Evolutionary conservation across 768 basidiomycete species (phyloP).

Genomic region (Plicaturopsis crispa): DNA sequence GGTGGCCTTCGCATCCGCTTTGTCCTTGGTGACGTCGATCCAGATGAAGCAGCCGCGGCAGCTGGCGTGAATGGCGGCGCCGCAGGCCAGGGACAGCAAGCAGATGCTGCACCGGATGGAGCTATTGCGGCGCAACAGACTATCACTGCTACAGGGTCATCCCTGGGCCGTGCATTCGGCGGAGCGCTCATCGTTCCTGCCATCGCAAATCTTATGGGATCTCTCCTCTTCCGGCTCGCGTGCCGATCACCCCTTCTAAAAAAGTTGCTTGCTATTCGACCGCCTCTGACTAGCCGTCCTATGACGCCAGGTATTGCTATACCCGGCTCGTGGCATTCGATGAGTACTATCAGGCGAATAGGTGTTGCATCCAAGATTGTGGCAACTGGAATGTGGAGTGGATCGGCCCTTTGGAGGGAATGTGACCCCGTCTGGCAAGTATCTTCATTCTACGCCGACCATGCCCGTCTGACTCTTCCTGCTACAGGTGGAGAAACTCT

Average conservation of each 20-base stretch:
- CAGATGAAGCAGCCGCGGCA: slow-evolving; percentile 13
- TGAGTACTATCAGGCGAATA: slow-evolving; percentile 15
- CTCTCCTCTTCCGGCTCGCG: slow-evolving; percentile 47
- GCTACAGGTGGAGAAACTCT: slow-evolving; percentile 41
- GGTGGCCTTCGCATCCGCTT: slow-evolving; percentile 21
- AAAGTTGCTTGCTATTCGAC: slow-evolving; percentile 22
- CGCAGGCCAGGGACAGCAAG: slow-evolving; percentile 9
- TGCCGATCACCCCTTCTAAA: slow-evolving; percentile 28
- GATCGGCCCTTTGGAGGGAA: slow-evolving; percentile 37
- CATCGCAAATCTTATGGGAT: slow-evolving; percentile 61
- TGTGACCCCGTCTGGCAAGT: slow-evolving; percentile 43
- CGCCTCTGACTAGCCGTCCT: slow-evolving; percentile 11
- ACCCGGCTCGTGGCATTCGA: slow-evolving; percentile 11
- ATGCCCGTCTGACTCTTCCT: not conserved
- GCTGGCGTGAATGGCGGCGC: slow-evolving; percentile 8
- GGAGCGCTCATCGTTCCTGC: slow-evolving; percentile 65
- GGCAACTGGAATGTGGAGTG: slow-evolving; percentile 27
- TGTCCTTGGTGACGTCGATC: slow-evolving; percentile 27
- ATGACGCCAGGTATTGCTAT: slow-evolving; percentile 17
- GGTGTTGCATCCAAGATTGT: slow-evolving; percentile 21
- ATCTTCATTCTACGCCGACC: not conserved
- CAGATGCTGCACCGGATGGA: slow-evolving; percentile 18
- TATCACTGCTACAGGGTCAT: slow-evolving; percentile 48
- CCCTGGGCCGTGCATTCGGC: slow-evolving; percentile 59
- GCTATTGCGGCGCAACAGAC: slow-evolving; percentile 52